phyloP scores from a whole-genome alignment of 495 filamentous ascomycete genomes.

The Talaromyces nanjingensis region DNA sequence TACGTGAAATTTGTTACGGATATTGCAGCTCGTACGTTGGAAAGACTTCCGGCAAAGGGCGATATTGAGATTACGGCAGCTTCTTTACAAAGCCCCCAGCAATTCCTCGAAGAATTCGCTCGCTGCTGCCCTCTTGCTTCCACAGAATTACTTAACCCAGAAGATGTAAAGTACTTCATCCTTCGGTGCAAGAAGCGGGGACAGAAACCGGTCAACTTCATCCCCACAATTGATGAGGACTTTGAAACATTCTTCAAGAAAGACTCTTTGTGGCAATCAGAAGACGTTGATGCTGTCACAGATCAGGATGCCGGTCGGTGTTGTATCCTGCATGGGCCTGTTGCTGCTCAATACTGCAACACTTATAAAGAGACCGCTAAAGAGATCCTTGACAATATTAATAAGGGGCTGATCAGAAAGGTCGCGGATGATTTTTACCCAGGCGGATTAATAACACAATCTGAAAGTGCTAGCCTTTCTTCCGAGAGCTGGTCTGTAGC shows the following conservation, averaged over 20 bases:
- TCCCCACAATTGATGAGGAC: slow-evolving; percentile 85
- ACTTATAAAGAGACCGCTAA: slow-evolving; percentile 86
- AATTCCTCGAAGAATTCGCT: slow-evolving; percentile 74
- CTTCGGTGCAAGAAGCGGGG: slow-evolving; percentile 82
- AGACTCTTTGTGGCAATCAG: slow-evolving; percentile 97
- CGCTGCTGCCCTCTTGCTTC: slow-evolving; percentile 75
- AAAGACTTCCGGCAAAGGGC: background rate
- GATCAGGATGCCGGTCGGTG: slow-evolving; percentile 90
- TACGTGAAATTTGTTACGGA: slow-evolving; percentile 77
- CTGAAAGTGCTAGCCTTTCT: background rate
- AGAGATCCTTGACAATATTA: slow-evolving; percentile 85
- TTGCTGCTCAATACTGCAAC: slow-evolving; percentile 85
- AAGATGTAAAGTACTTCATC: slow-evolving; percentile 95
- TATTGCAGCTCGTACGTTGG: slow-evolving; percentile 88
- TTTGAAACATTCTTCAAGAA: slow-evolving; percentile 99
- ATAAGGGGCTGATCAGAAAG: slow-evolving; percentile 71
- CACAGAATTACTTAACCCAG: slow-evolving; percentile 86
- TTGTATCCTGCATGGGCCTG: slow-evolving; percentile 93
- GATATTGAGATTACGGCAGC: background rate
- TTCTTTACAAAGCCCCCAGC: background rate
- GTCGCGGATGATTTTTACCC: background rate
- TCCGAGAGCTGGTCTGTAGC: background rate
- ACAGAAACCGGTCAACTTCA: slow-evolving; percentile 98
- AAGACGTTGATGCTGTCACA: slow-evolving; percentile 92
- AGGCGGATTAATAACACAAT: background rate